These are phyloP conservation scores for Echeveria elegans DNA, from an alignment of 164 flowering plant species.

Conservation along the genomic window DNA sequence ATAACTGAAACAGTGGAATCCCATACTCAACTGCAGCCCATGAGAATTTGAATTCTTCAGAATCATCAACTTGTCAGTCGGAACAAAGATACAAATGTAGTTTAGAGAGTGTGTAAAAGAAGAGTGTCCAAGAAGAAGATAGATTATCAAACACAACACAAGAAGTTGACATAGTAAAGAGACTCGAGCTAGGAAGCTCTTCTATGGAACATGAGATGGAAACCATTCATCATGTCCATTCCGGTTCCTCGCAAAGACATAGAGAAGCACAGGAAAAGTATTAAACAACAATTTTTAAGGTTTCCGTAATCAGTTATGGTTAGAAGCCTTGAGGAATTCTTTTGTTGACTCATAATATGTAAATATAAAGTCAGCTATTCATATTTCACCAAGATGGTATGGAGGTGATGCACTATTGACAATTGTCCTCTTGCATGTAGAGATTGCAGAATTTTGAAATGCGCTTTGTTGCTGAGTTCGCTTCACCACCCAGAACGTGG, in stretches of 20 bases:
- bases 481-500: constrained; percentile 99
- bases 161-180: not conserved
- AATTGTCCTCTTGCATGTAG: constrained; percentile 11
- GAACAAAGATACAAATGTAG: not conserved
- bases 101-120: not conserved
- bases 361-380: not conserved
- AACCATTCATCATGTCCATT: not conserved
- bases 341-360: not conserved
- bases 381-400: not conserved
- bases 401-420: not conserved
- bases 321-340: not conserved
- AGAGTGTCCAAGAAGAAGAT: not conserved
- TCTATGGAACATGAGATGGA: constrained; percentile 4
- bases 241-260: not conserved
- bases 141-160: not conserved
- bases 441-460: constrained; percentile 99
- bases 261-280: not conserved
- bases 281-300: not conserved
- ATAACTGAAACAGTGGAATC: not conserved
- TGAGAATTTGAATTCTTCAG: not conserved
- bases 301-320: not conserved
- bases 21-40: constrained; percentile 15
- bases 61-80: not conserved
- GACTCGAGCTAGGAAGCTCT: not conserved
- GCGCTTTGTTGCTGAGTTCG: constrained; percentile 89